Conservation (phyloP, 345 rosid genomes). For the Microthlaspi erraticum region DNA sequence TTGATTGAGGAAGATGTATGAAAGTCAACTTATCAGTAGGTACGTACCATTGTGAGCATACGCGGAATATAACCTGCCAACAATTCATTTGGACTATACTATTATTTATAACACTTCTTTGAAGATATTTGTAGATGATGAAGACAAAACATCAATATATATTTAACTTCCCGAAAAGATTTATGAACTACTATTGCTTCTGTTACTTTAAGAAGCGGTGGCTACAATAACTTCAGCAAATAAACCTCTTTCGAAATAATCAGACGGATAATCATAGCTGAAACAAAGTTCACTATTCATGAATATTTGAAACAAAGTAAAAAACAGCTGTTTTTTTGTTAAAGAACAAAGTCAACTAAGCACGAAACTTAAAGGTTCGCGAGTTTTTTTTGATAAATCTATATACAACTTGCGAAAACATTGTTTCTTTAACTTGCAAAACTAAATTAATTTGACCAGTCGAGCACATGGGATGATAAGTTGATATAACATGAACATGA, state of each 20-base stretch:
- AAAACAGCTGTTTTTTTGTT: too few relatives aligned
- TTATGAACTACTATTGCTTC: not conserved
- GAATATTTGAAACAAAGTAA: too few relatives aligned
- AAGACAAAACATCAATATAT: not conserved
- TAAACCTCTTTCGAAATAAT: too few relatives aligned
- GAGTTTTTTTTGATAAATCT: not conserved
- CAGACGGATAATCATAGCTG: too few relatives aligned
- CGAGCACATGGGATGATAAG: constrained; percentile 29
- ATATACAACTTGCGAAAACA: constrained; percentile 10
- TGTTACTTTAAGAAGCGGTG: not conserved
- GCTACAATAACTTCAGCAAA: too few relatives aligned
- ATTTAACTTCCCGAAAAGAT: not conserved
- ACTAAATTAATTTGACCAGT: constrained; percentile 16
- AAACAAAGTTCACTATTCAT: too few relatives aligned
- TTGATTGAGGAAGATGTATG: constrained; percentile 6
- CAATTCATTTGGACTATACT: constrained; percentile 3
- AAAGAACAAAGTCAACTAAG: too few relatives aligned
- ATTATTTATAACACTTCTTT: constrained; percentile 1
- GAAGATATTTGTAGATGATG: not conserved
- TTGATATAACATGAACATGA: not conserved
- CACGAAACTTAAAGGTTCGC: not conserved
- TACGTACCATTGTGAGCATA: constrained; percentile 20
- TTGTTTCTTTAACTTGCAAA: not conserved
- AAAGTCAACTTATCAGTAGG: constrained; percentile 40
- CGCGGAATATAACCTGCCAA: constrained; percentile 9